A percentile compares a stretch with the other conserved stretches of the same genome.
These are phyloP conservation scores for Skeletonema marinoi DNA, from an alignment of 108 stramenopile genomes.

Conservation along the genomic window DNA sequence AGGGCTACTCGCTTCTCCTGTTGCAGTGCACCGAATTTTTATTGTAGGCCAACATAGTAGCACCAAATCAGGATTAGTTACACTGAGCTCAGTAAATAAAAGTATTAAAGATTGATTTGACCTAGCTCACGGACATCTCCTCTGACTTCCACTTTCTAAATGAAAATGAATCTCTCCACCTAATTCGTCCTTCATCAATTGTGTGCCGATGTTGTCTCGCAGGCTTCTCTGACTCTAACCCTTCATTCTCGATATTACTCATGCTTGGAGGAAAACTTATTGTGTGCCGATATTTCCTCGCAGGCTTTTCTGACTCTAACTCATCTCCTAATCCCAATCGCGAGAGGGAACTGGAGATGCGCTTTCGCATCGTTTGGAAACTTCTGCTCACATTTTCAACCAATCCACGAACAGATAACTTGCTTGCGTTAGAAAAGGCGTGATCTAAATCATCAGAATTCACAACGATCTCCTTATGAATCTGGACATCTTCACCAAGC, in stretches of 20 bases:
- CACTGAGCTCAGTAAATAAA: not conserved
- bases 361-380: not conserved
- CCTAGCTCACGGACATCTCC: not conserved
- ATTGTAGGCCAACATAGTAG: not conserved
- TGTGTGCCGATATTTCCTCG: not conserved
- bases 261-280: not conserved
- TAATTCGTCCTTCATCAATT: not conserved
- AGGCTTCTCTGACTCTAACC: not conserved
- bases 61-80: not conserved
- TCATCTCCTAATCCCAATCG: not conserved
- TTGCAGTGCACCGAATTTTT: not conserved
- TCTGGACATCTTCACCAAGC: conserved; percentile 11
- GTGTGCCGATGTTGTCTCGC: not conserved
- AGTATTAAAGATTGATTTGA: not conserved
- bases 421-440: not conserved
- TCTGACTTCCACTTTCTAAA: not conserved
- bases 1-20: not conserved
- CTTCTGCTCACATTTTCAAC: not conserved
- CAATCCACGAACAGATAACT: not conserved
- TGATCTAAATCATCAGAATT: not conserved
- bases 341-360: not conserved
- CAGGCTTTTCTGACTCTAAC: not conserved
- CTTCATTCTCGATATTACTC: no score
- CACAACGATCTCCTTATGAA: not conserved
- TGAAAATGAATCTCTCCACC: not conserved